A percentile compares a stretch with the other conserved stretches of the same genome.
Evolutionary conservation across 257 asterid species (phyloP).

Genomic region (Leonotis leonurus): DNA sequence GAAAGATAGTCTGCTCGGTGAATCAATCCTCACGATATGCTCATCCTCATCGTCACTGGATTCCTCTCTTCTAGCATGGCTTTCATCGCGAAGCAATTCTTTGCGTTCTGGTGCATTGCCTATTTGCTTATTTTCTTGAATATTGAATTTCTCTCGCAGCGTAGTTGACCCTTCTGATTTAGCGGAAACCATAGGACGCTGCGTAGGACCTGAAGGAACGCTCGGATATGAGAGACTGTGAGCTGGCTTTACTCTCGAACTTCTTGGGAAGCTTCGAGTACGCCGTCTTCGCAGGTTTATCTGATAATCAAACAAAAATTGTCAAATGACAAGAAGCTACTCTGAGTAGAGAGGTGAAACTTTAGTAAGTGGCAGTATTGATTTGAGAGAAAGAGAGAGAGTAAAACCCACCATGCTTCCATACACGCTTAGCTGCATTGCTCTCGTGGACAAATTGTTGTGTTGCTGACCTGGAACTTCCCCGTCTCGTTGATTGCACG

Average conservation of each 20-base stretch:
- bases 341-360: not conserved
- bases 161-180: conserved; percentile 77
- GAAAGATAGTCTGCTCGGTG: conserved; percentile 70
- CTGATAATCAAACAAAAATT: conserved; percentile 35
- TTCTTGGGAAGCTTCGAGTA: conserved; percentile 30
- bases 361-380: not conserved
- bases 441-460: conserved; percentile 59
- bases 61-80: conserved; percentile 27
- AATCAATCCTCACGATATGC: conserved; percentile 63
- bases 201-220: conserved; percentile 30
- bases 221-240: conserved; percentile 62
- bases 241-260: conserved; percentile 20
- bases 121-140: conserved; percentile 20
- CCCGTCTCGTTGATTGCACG: conserved; percentile 21
- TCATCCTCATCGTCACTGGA: conserved; percentile 90
- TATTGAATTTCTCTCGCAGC: conserved; percentile 28
- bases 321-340: conserved; percentile 2
- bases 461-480: conserved; percentile 29
- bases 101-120: conserved; percentile 5
- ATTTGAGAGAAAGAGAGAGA: not conserved
- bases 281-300: conserved; percentile 24
- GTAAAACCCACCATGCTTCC: conserved; percentile 67
- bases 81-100: conserved; percentile 20
- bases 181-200: conserved; percentile 37
- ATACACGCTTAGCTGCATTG: conserved; percentile 68